Evolutionary conservation across 805 yeast genomes (phyloP).

Genomic region (Candida montana): DNA sequence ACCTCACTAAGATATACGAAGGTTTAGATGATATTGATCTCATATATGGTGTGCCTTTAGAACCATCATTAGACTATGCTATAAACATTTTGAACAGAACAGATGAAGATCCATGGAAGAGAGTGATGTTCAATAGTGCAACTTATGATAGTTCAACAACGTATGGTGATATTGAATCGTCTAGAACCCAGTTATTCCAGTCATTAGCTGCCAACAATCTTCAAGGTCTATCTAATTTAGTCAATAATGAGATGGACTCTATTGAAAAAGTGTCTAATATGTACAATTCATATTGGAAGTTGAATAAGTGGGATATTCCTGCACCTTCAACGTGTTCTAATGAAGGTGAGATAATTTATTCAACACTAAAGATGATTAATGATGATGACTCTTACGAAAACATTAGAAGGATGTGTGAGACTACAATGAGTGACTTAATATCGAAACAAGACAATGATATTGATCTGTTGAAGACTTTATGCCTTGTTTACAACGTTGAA

Average conservation of each 20-base stretch:
- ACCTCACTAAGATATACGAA: constrained; percentile 36
- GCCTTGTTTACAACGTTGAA: constrained; percentile 14
- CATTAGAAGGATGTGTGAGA: constrained; percentile 5
- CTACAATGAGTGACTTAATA: not conserved
- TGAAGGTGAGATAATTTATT: constrained; percentile 47
- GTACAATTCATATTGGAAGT: constrained; percentile 71
- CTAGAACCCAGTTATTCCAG: constrained; percentile 22
- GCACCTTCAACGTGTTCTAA: constrained; percentile 30
- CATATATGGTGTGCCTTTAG: constrained; percentile 57
- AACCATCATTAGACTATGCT: constrained; percentile 49
- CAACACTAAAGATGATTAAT: constrained; percentile 41
- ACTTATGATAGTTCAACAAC: constrained; percentile 40
- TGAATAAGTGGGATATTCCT: constrained; percentile 75
- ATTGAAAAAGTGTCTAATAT: constrained; percentile 19
- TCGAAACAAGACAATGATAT: not conserved
- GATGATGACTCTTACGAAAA: constrained; percentile 25
- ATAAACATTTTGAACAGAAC: constrained; percentile 34
- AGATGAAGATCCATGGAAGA: constrained; percentile 31
- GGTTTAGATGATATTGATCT: constrained; percentile 59
- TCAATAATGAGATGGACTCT: constrained; percentile 24
- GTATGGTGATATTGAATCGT: constrained; percentile 7
- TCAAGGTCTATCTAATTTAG: constrained; percentile 49
- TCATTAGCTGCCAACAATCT: constrained; percentile 49
- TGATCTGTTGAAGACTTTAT: constrained; percentile 9
- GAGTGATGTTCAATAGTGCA: constrained; percentile 53